Conservation (phyloP, 306 rosid genomes). For the Trifolium subterraneum region DNA sequence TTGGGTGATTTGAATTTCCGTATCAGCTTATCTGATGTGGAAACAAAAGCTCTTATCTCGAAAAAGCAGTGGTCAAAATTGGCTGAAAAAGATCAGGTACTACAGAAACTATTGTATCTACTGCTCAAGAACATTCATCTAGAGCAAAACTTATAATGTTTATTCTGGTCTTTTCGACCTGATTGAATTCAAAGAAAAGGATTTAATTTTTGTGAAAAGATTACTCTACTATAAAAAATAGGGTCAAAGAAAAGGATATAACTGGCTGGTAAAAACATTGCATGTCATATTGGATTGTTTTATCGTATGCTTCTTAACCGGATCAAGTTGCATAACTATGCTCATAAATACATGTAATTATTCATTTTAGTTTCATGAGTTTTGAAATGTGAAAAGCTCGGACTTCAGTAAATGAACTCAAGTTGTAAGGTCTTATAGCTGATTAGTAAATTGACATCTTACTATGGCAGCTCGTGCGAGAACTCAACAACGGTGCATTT, state of each 20-base stretch:
- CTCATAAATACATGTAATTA: not conserved
- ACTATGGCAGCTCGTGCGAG: constrained; percentile 69
- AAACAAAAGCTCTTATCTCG: constrained; percentile 72
- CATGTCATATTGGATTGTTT: no score
- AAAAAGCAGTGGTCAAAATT: constrained; percentile 74
- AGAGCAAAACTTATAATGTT: constrained; percentile 1
- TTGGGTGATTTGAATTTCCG: constrained; percentile 96
- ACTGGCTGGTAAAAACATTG: no score
- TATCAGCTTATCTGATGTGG: constrained; percentile 69
- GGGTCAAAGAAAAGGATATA: no score
- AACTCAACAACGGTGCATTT: constrained; percentile 65
- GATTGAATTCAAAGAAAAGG: not conserved
- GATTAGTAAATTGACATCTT: constrained; percentile 42
- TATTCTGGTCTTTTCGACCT: constrained; percentile 44
- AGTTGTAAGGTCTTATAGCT: constrained; percentile 13
- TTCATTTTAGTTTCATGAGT: constrained; percentile 8
- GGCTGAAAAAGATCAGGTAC: constrained; percentile 92
- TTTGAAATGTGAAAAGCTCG: constrained; percentile 1
- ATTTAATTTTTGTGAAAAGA: not conserved
- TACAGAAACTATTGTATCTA: constrained; percentile 1
- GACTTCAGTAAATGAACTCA: no score
- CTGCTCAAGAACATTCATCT: constrained; percentile 13
- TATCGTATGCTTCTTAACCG: constrained; percentile 12
- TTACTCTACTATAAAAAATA: no score
- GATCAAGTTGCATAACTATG: constrained; percentile 13